Percentiles rank a stretch among this genome's conserved stretches.
These are phyloP conservation scores for Aspergillus fijiensis DNA, from an alignment of 2,329 filamentous ascomycete genomes.

Conservation along the genomic window DNA sequence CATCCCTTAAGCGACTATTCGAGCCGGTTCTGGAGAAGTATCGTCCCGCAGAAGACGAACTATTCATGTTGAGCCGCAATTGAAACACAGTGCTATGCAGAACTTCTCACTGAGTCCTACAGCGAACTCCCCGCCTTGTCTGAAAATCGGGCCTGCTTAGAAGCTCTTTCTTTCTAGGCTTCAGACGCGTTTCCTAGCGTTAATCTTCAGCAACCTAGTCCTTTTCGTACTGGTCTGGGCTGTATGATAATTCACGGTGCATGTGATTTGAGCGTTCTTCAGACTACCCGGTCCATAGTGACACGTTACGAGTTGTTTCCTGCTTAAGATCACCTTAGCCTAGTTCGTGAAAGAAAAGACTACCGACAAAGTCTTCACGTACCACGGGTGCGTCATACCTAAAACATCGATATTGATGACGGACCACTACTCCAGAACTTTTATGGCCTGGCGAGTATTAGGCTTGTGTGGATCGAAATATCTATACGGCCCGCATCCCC, in stretches of 20 bases:
- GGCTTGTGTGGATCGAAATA: neutral
- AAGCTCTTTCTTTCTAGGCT: neutral
- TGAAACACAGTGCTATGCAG: no score
- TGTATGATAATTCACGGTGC: neutral
- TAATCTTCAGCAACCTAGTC: neutral
- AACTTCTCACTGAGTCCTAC: no score
- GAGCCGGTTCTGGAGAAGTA: neutral
- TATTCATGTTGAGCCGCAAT: no score
- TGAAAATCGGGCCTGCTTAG: neutral
- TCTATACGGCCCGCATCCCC: neutral
- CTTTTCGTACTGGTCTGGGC: neutral
- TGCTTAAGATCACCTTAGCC: neutral
- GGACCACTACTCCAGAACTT: no score
- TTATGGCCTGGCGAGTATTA: no score
- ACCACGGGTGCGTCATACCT: neutral
- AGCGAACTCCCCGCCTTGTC: neutral
- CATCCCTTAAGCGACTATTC: slow-evolving; percentile 22
- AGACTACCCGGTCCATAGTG: slow-evolving; percentile 8
- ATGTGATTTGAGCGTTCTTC: neutral
- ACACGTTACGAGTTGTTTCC: neutral
- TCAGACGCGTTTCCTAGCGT: neutral
- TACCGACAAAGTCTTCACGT: neutral
- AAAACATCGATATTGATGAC: neutral
- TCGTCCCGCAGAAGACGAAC: neutral
- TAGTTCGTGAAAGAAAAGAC: neutral